Base-by-base conservation (phyloP, 2,329 filamentous ascomycete genomes). In the Emydomyces testavorans region DNA sequence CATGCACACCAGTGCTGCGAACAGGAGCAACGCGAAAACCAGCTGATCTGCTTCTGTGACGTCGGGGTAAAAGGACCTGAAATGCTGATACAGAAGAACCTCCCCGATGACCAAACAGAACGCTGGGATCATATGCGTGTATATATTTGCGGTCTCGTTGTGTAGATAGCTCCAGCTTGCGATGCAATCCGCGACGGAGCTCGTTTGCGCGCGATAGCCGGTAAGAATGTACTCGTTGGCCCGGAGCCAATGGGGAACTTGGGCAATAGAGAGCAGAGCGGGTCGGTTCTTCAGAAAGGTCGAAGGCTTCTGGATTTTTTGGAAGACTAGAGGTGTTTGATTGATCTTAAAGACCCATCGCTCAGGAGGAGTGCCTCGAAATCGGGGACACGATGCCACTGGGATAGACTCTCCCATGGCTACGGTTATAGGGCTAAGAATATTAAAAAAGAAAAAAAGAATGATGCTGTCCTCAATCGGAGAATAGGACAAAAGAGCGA, bases 61-160 rank as follows among this genome's bases (percentile, higher is more conserved):
- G 13, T 46, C 35, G 2, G 49, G 48, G 31, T 52, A 52, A 46
- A 35, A 46, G 1, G 36, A 5, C 7, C 21, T 42, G n/a, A 54
- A 52, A 23, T 53, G 23, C 35, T 21, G 38, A 28, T 50, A 49
- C 13, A 54, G 20, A 6, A 50, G 21, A 38, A 45, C 35, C 26
- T 54, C 49, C 11, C 40, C 39, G 23, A 23, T 29, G 2, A 76
- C 60, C 49, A 83, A 79, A 29, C 75, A 55, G 1, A 82, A 38
- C 8, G 82, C 77, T 4, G 86, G 87, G 36, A 86, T 57, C 8
- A 85, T 71, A 61, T 86, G 82, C 1, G 78, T 75, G 62, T 81
- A 85, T 57, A 85, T 84, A 62, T 85, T 86, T 37, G 84, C 76
- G 6, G 76, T 76, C 60, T 82, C 77, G 60, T 82, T 84, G 65